Conservation (phyloP, 345 rosid genomes). For the Lenwebbia sp. region DNA sequence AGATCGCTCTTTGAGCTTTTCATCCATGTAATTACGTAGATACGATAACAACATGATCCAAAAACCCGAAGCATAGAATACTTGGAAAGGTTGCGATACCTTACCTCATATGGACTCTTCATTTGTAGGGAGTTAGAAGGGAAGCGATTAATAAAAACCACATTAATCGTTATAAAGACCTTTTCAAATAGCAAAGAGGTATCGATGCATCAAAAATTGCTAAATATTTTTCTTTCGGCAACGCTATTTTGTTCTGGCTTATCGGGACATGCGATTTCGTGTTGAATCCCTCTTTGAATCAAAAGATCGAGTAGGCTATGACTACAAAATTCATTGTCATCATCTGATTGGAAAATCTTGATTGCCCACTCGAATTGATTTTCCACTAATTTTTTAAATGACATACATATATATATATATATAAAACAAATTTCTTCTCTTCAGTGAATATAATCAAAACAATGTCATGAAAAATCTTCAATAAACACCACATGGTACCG, state of each 20-base stretch:
- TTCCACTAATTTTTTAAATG: too few relatives aligned
- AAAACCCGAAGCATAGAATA: background rate
- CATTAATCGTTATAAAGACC: background rate
- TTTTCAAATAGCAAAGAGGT: background rate
- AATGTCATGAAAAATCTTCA: background rate
- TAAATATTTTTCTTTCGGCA: background rate
- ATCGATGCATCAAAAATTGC: background rate
- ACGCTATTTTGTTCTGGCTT: too few relatives aligned
- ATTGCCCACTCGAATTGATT: too few relatives aligned
- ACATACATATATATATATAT: too few relatives aligned
- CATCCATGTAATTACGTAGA: background rate
- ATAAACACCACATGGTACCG: background rate
- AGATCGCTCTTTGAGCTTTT: background rate
- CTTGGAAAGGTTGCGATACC: background rate
- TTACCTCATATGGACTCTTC: background rate
- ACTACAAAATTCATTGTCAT: too few relatives aligned
- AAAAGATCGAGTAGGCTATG: background rate
- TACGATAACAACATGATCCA: background rate
- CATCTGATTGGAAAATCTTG: background rate
- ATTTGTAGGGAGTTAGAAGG: background rate
- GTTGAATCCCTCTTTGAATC: background rate
- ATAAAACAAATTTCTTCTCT: too few relatives aligned
- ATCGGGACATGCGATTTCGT: too few relatives aligned
- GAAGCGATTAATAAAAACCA: background rate
- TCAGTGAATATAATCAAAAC: too few relatives aligned